Conservation (phyloP, 495 filamentous ascomycete genomes). For the Neurospora pannonica region DNA sequence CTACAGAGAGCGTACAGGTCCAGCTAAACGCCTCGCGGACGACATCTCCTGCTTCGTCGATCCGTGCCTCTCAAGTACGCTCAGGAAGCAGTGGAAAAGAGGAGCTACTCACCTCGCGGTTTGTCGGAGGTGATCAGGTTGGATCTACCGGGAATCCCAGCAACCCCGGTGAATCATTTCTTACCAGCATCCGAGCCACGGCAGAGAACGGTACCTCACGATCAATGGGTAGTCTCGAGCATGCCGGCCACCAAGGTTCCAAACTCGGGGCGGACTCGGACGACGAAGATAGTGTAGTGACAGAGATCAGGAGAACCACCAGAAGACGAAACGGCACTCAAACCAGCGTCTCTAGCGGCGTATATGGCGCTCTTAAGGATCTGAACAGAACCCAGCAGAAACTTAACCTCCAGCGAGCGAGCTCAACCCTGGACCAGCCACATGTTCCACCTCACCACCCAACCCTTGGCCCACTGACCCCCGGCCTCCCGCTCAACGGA, state of each 20-base stretch:
- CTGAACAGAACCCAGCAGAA: slow-evolving; percentile 63
- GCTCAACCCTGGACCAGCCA: slow-evolving; percentile 48
- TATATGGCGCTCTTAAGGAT: slow-evolving; percentile 31
- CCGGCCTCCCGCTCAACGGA: slow-evolving; percentile 27
- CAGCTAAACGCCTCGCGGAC: slow-evolving; percentile 27
- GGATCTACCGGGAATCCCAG: background rate
- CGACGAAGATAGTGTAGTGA: slow-evolving; percentile 7
- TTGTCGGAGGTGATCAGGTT: slow-evolving; percentile 22
- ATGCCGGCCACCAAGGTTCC: slow-evolving; percentile 5
- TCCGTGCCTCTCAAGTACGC: slow-evolving; percentile 8
- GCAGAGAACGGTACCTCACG: slow-evolving; percentile 1
- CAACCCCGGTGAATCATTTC: slow-evolving; percentile 17
- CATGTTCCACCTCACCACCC: slow-evolving; percentile 26
- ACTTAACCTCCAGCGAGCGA: slow-evolving; percentile 58
- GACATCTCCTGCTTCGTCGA: slow-evolving; percentile 20
- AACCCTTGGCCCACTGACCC: slow-evolving; percentile 19
- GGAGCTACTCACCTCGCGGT: slow-evolving; percentile 39
- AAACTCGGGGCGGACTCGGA: slow-evolving; percentile 2
- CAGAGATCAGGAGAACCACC: slow-evolving; percentile 30
- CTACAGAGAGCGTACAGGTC: slow-evolving; percentile 43
- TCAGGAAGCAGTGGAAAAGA: slow-evolving; percentile 37
- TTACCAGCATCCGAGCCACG: slow-evolving; percentile 8
- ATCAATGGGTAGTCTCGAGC: slow-evolving; percentile 18
- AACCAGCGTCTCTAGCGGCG: slow-evolving; percentile 4
- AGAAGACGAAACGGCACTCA: slow-evolving; percentile 7